Evolutionary conservation across 1,284 basidiomycete species (phyloP).

Genomic region (Entoloma clypeatum): DNA sequence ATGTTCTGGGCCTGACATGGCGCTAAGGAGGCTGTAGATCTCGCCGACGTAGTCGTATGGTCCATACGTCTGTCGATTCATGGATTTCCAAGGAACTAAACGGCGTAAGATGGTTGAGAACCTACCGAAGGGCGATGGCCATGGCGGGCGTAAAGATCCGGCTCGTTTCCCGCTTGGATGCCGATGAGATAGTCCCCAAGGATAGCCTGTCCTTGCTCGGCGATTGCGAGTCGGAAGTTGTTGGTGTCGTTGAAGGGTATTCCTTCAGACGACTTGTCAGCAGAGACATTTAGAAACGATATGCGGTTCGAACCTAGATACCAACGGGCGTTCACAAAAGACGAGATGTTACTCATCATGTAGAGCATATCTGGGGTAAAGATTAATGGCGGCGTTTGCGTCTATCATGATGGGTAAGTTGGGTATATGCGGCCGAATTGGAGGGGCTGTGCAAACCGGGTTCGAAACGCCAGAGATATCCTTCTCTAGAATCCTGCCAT

Average conservation of each 20-base stretch:
- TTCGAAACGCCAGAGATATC: conserved; percentile 30
- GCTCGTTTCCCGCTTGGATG: conserved; percentile 67
- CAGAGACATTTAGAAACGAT: not conserved
- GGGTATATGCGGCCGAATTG: not conserved
- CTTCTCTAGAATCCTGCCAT: conserved; percentile 45
- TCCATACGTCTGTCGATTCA: conserved; percentile 29
- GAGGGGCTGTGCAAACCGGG: conserved; percentile 32
- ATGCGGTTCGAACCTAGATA: conserved; percentile 43
- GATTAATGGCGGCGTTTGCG: conserved; percentile 48
- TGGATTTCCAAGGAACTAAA: not conserved
- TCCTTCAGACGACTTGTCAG: conserved; percentile 14
- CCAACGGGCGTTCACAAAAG: conserved; percentile 54
- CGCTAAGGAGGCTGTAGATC: conserved; percentile 39
- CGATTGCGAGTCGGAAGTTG: conserved; percentile 53
- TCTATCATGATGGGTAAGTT: conserved; percentile 21
- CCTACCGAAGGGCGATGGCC: conserved; percentile 15
- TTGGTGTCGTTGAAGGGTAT: conserved; percentile 50
- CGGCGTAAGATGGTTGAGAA: not conserved
- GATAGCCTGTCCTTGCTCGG: conserved; percentile 40
- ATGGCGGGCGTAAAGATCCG: conserved; percentile 51
- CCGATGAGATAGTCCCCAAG: conserved; percentile 59
- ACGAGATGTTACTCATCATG: conserved; percentile 52
- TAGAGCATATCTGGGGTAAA: conserved; percentile 51
- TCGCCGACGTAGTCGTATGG: conserved; percentile 45
- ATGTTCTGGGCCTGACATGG: conserved; percentile 35